phyloP scores from a whole-genome alignment of 352 stramenopile species.

The Phytophthora idaei region DNA sequence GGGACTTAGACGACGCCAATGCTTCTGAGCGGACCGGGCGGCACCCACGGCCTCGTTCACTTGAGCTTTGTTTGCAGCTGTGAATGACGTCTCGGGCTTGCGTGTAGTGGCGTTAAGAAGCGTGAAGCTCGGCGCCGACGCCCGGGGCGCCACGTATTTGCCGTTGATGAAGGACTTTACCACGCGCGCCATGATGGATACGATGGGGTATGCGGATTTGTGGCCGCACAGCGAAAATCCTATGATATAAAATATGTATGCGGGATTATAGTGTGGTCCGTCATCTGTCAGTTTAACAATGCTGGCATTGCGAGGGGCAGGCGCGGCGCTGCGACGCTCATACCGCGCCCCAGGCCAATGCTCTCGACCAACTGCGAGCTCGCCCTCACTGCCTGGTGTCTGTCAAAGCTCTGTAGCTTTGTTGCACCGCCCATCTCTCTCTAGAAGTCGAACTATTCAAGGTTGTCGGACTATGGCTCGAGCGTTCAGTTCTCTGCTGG shows the following conservation, averaged over 20 bases:
- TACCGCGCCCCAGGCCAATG: background rate
- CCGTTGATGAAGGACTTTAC: constrained; percentile 82
- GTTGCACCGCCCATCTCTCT: constrained; percentile 3
- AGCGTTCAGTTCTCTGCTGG: constrained; percentile 24
- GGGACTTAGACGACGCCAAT: constrained; percentile 71
- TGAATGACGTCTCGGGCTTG: constrained; percentile 59
- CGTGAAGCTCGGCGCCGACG: constrained; percentile 38
- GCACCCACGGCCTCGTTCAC: constrained; percentile 58
- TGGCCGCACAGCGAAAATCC: constrained; percentile 23
- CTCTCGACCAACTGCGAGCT: background rate
- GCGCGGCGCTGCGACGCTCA: constrained; percentile 10
- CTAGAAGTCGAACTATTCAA: constrained; percentile 10
- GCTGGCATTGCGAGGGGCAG: constrained; percentile 10
- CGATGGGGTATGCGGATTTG: background rate
- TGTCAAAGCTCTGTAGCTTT: constrained; percentile 7
- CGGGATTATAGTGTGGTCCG: background rate
- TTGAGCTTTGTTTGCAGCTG: constrained; percentile 45
- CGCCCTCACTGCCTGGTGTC: background rate
- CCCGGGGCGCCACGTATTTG: constrained; percentile 46
- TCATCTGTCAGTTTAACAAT: constrained; percentile 8
- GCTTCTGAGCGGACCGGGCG: constrained; percentile 48
- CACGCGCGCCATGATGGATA: constrained; percentile 28
- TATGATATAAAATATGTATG: constrained; percentile 4
- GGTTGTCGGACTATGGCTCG: constrained; percentile 5
- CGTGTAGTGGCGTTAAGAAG: constrained; percentile 67